Evolutionary conservation across 202 grass and related monocot species (phyloP).

Genomic region (Panicum virgatum): DNA sequence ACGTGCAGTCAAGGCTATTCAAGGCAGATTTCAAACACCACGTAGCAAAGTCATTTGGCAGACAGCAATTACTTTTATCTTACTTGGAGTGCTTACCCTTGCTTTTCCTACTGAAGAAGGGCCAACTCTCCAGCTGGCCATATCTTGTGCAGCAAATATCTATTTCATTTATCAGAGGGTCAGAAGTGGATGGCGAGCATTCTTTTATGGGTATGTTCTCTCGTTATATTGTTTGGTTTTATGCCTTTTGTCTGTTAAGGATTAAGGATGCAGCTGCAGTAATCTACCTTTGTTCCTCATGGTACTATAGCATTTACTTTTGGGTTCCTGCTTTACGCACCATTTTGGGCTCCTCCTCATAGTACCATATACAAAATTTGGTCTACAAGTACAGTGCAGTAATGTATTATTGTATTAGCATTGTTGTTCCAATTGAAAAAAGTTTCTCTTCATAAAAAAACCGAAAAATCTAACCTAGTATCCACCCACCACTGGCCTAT

Average conservation of each 20-base stretch:
- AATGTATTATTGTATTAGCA: background rate
- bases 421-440: background rate
- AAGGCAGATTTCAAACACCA: slow-evolving; percentile 88
- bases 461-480: background rate
- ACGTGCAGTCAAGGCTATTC: slow-evolving; percentile 60
- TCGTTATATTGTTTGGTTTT: slow-evolving; percentile 20
- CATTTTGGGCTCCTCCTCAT: too few relatives aligned
- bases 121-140: slow-evolving; percentile 81
- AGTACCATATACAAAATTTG: background rate
- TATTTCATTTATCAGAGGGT: slow-evolving; percentile 90
- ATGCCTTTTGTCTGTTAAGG: slow-evolving; percentile 9
- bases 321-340: background rate
- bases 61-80: slow-evolving; percentile 65
- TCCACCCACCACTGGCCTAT: background rate
- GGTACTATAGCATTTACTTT: background rate
- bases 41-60: slow-evolving; percentile 72
- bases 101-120: slow-evolving; percentile 90
- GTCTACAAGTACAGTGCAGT: background rate
- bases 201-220: slow-evolving; percentile 85
- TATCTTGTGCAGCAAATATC: slow-evolving; percentile 81
- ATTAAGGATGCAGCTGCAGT: slow-evolving; percentile 1
- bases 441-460: background rate
- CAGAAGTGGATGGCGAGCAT: slow-evolving; percentile 64
- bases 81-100: slow-evolving; percentile 74
- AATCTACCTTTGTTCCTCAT: slow-evolving; percentile 23